phyloP scores from a whole-genome alignment of 768 basidiomycete genomes.

The Rhodosporidiobolus sp. region DNA sequence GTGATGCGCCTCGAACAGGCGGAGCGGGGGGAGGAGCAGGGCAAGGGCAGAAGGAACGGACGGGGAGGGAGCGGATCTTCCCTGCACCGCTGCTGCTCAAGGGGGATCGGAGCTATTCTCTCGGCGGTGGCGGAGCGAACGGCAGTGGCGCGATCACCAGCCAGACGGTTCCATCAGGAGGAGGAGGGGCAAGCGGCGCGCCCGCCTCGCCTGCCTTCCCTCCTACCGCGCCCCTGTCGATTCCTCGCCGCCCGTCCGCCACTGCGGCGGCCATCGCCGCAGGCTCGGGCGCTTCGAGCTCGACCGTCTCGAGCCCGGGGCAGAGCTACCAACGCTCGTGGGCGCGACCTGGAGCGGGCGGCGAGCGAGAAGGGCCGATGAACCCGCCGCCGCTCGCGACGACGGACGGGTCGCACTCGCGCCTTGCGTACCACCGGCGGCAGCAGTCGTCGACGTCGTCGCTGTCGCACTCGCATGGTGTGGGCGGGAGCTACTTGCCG shows the following conservation, averaged over 20 bases:
- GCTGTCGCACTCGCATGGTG: constrained; percentile 26
- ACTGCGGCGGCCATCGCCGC: neutral
- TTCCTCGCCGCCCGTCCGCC: constrained; percentile 26
- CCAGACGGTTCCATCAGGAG: no score
- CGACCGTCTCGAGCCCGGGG: neutral
- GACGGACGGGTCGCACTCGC: neutral
- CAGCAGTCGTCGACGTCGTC: constrained; percentile 36
- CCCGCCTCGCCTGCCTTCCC: neutral
- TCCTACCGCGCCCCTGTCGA: constrained; percentile 7
- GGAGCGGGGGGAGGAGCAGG: neutral
- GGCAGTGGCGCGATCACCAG: neutral
- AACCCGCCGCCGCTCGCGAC: neutral
- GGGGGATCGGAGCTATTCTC: constrained; percentile 16
- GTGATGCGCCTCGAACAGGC: neutral
- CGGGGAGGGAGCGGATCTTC: constrained; percentile 24
- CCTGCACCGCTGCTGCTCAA: constrained; percentile 34
- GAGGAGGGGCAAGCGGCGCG: neutral
- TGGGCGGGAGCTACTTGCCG: constrained; percentile 5
- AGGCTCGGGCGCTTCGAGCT: neutral
- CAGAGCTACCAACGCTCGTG: neutral
- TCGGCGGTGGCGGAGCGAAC: neutral
- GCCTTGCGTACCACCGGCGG: constrained; percentile 17
- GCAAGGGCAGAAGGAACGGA: neutral
- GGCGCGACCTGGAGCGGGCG: neutral
- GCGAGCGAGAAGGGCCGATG: constrained; percentile 14